Evolutionary conservation across 2,329 filamentous ascomycete genomes (phyloP).

Genomic region (Pseudovirgaria hyperparasitica): DNA sequence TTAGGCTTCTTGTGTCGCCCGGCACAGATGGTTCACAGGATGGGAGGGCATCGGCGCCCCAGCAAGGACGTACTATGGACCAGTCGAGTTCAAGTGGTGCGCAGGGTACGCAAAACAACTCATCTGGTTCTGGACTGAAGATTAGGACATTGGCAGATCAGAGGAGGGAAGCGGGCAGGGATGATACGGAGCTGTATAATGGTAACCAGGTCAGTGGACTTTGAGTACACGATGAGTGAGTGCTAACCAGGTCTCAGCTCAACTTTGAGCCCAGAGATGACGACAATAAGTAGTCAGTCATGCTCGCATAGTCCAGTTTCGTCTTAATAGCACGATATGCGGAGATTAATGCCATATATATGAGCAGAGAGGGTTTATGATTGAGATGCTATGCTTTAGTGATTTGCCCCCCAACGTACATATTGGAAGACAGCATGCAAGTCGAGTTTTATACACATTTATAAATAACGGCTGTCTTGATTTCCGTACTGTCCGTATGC

Average conservation of each 20-base stretch:
- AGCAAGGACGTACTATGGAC: slow-evolving; percentile 5
- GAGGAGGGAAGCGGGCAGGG: slow-evolving; percentile 18
- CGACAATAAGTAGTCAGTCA: slow-evolving; percentile 41
- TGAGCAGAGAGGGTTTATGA: too few species aligned
- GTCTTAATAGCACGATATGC: too few species aligned
- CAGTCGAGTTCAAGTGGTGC: slow-evolving; percentile 1
- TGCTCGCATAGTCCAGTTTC: too few species aligned
- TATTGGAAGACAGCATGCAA: too few species aligned
- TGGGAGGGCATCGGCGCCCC: slow-evolving; percentile 3
- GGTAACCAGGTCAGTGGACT: slow-evolving; percentile 62
- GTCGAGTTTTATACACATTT: too few species aligned
- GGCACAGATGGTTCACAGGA: slow-evolving; percentile 7
- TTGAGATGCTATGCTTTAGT: too few species aligned
- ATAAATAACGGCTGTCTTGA: too few species aligned
- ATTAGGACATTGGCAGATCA: slow-evolving; percentile 36
- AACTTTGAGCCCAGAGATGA: slow-evolving; percentile 53
- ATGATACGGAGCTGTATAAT: slow-evolving; percentile 56
- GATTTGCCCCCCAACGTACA: too few species aligned
- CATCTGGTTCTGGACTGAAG: slow-evolving; percentile 17
- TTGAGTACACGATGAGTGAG: slow-evolving; percentile 12
- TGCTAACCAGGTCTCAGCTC: slow-evolving; percentile 31
- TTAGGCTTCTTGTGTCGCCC: too few species aligned
- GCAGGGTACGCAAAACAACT: slow-evolving; percentile 3
- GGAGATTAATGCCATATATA: too few species aligned
- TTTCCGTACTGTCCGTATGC: too few species aligned